Base-by-base conservation (phyloP, 495 filamentous ascomycete genomes). In the Diplogelasinospora grovesii region DNA sequence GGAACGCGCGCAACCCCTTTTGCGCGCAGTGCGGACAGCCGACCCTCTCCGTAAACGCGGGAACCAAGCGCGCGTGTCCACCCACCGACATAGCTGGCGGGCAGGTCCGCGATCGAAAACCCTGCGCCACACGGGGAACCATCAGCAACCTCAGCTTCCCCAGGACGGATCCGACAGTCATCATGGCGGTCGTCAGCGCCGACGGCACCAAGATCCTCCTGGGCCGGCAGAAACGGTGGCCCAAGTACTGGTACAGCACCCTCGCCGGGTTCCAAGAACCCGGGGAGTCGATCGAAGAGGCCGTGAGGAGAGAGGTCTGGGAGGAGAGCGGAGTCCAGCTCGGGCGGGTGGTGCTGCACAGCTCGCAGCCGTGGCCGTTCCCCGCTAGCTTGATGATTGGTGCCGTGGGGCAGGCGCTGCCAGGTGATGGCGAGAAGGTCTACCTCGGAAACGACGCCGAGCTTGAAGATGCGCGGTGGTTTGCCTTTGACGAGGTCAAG, bases 201-300 rank as follows among this genome's bases (percentile, higher is more conserved):
- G 83, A 90, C 52, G 79, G 77, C 23, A 75, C 79, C 50, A 77
- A 81, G 20, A 54, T 96, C 11, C 77, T 97, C 3, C 83, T 98
- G 0, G 92, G 92, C 22, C 82, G 92, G 3, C 78, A 84, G 50
- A 84, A 83, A 54, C 73, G 85, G 19, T 97, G 82, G 75, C 92
- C 92, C 1, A 71, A 76, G 3, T 65, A 79, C 49, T 95, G 85
- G 85, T 97, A 88, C 68, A 80, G 72, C 39, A 94, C 89, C 1
- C 77, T 98, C 2, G 92, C 92, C 0, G 93, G 92, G 0, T 98
- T 98, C 63, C 81, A 89, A 43, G 92, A 98, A 62, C 92, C 92
- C 5, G 93, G 84, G 1, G 92, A 98, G 70, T 85, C 78, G 8
- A 82, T 97, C 41, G 93, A 97, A 56, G 93, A 96, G 62, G 89